Evolutionary conservation across 1,284 basidiomycete genomes (phyloP).

Genomic region (Leccinum griseonigrum): DNA sequence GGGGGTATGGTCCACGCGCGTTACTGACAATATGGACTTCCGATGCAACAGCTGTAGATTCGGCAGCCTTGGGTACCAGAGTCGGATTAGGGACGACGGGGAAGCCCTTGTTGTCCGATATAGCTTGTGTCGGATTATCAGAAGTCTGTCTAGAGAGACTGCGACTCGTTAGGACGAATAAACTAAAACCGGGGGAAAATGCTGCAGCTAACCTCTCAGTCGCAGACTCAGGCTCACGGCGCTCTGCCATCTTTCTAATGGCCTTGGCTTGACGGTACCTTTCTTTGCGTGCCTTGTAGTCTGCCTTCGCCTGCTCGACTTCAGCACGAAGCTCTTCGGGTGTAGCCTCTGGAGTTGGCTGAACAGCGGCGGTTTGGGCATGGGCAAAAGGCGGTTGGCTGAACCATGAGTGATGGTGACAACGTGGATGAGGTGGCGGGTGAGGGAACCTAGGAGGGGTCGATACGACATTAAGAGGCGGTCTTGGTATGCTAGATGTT

Average conservation of each 20-base stretch:
- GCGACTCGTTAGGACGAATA: constrained; percentile 6
- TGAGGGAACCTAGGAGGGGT: constrained; percentile 7
- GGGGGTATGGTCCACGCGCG: constrained; percentile 55
- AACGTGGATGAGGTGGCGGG: constrained; percentile 17
- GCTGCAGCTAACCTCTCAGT: constrained; percentile 32
- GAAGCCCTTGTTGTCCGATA: neutral
- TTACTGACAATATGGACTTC: constrained; percentile 52
- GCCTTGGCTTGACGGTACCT: constrained; percentile 58
- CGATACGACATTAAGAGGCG: neutral
- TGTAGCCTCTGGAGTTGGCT: constrained; percentile 14
- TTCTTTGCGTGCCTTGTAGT: constrained; percentile 68
- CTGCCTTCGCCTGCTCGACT: constrained; percentile 63
- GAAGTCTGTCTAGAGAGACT: constrained; percentile 29
- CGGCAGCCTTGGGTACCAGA: constrained; percentile 8
- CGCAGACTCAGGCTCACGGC: constrained; percentile 22
- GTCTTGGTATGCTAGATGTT: constrained; percentile 5
- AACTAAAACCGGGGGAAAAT: constrained; percentile 3
- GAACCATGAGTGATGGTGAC: constrained; percentile 26
- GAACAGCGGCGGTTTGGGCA: neutral
- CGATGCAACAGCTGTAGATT: constrained; percentile 12
- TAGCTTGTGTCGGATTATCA: constrained; percentile 18
- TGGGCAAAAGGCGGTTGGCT: constrained; percentile 13
- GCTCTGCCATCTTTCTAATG: constrained; percentile 43
- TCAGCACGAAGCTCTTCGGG: constrained; percentile 51
- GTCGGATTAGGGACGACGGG: constrained; percentile 6